Evolutionary conservation across 2,329 filamentous ascomycete genomes (phyloP), one percentile per base, ranked within the genome.

Genomic region (Claviceps digitariae): DNA sequence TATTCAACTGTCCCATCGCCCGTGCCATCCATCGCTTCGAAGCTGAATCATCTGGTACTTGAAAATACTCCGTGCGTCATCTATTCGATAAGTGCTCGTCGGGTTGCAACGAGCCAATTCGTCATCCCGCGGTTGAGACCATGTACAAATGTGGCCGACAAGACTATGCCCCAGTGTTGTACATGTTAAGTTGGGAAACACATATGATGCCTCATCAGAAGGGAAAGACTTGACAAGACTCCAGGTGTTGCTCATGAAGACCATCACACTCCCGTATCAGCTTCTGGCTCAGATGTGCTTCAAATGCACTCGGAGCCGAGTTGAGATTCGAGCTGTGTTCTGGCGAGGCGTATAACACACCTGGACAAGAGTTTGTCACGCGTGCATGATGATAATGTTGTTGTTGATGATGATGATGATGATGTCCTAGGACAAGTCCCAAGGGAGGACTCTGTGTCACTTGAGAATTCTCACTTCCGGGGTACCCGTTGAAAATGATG

Each of bases 281-380:
- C 61, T 76, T 77, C 59, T 72, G 73, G 62, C 71, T 71, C 62
- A 79, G 65, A 58, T 77, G 74, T 50, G 73, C 71, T 61, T 82
- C 80, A 62, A 80, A 79, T 54, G 71, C 71, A 57, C 82, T 79
- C 58, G 76, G 72, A 59, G 82, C 79, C 29, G 79, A 81, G 58
- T 76, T 73, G 54, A 83, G 74, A 63, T 77, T 82, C 41, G 79
- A 82, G 62, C 77, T 74, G 52, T 74, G 74, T 60, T 83, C 80
- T 4, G 79, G 82, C 8, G 76, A 73, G n/a, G 76, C 72, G 59
- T 82, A 83, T 57, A 77, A 74, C 40, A 81, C 73, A 57, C 79
- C 74, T n/a, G 79, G 79, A 60, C 76, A 83, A 15, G 81, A 80
- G 4, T 77, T 79, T 43, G 78, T 77, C 15, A 74, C 75, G 58